Evolutionary conservation across 164 flowering plant genomes (phyloP), one percentile per base, ranked within the genome.

Genomic region (Chloranthus sessilifolius): DNA sequence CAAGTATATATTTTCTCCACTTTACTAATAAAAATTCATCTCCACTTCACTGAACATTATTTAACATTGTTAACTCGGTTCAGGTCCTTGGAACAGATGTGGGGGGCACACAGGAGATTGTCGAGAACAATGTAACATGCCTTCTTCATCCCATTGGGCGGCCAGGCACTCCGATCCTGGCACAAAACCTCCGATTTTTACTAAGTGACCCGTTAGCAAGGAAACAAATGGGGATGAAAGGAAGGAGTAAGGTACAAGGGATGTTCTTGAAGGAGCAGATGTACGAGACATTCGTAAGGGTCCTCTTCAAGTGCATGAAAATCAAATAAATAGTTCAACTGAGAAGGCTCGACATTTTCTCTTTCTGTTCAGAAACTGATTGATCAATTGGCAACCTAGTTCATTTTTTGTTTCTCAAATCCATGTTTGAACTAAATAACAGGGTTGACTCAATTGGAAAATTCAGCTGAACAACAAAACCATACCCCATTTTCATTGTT

Each of bases 41-140:
- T n/a, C n/a, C n/a, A n/a, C n/a, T n/a, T n/a, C n/a, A n/a, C n/a
- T n/a, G n/a, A 37, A 15, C 25, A 33, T 21, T 12, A 2, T 25
- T 31, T 33, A 4, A 21, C 26, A 48, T 14, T 26, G 19, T 29
- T 50, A 29, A 39, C 10, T 40, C 12, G 65, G 52, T 26, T 48
- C 80, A 94, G 99, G 82, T 94, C 25, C 82, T 94, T 14, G 99
- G 97, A 61, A 94, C 99, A 7, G 94, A 89, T 68, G 86, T 91
- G 15, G 99, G 97, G 40, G 99, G 99, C 44, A 87, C 99, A 38
- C 63, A 43, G 53, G 97, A 87, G 80, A 85, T 87, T 33, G 86
- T 89, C 4, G 84, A 89, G 53, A 82, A 87, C 65, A 86, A 94
- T 47, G 71, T 80, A 14, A 89, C 96, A 3, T 94, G 97, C 28